Evolutionary conservation across 2,329 filamentous ascomycete species (phyloP).

Genomic region (Calonectria hawksworthii): DNA sequence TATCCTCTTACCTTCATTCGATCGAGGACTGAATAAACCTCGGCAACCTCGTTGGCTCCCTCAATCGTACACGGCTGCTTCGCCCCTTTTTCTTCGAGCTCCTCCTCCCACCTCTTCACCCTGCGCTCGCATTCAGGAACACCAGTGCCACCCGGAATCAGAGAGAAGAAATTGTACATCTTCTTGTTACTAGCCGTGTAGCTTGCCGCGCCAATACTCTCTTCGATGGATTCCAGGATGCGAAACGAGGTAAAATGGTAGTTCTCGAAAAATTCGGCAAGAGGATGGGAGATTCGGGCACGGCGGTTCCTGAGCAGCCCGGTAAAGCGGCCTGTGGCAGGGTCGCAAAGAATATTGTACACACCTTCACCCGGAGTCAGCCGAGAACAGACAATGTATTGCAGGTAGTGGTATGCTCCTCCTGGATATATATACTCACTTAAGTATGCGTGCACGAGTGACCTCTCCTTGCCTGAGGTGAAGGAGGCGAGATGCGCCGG

Average conservation of each 20-base stretch:
- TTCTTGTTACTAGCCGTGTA: too few relatives aligned
- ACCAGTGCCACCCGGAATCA: neutral
- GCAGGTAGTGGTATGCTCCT: too few relatives aligned
- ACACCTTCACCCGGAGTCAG: neutral
- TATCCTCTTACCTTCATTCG: neutral
- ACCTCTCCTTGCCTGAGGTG: neutral
- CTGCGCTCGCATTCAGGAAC: neutral
- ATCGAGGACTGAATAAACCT: neutral
- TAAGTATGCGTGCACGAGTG: neutral
- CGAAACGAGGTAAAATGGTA: neutral
- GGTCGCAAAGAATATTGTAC: neutral
- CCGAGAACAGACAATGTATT: too few relatives aligned
- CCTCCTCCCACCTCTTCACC: neutral
- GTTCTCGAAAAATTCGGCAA: neutral
- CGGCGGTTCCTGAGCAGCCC: neutral
- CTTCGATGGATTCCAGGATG: neutral
- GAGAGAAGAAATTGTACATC: neutral
- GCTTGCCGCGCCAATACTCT: too few relatives aligned
- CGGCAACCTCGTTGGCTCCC: neutral
- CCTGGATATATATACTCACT: neutral
- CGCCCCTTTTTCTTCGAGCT: neutral
- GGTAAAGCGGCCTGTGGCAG: neutral
- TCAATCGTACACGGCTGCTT: neutral
- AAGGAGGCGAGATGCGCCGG: neutral
- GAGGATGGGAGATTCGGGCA: neutral